A percentile compares a stretch with the other conserved stretches of the same genome.
Evolutionary conservation across 2,329 filamentous ascomycete species (phyloP).

Genomic region (Aspergillus versicolor): DNA sequence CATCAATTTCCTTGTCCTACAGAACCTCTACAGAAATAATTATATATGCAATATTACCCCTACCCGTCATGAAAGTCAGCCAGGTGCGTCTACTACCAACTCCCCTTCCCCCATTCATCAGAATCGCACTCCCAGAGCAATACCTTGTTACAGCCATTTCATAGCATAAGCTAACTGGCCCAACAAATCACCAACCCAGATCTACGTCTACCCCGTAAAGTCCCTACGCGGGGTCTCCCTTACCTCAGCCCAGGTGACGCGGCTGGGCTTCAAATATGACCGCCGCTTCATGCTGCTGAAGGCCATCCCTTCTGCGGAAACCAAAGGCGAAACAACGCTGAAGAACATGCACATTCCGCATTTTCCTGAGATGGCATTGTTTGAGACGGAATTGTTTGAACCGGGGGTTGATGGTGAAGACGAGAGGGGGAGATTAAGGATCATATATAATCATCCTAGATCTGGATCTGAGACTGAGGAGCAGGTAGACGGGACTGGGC

Average conservation of each 20-base stretch:
- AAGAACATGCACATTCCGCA: slow-evolving; percentile 61
- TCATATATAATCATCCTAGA: background rate
- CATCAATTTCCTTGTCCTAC: background rate
- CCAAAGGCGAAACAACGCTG: slow-evolving; percentile 23
- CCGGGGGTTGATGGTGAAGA: background rate
- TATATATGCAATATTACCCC: background rate
- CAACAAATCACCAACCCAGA: slow-evolving; percentile 38
- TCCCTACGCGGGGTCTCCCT: slow-evolving; percentile 64
- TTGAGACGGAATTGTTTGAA: slow-evolving; percentile 56
- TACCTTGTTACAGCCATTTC: background rate
- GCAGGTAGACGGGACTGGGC: slow-evolving; percentile 26
- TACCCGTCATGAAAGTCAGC: slow-evolving; percentile 39
- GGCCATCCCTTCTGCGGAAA: slow-evolving; percentile 35
- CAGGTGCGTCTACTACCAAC: slow-evolving; percentile 24
- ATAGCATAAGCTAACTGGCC: background rate
- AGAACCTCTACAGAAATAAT: background rate
- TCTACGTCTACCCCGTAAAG: slow-evolving; percentile 75
- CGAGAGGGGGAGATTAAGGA: background rate
- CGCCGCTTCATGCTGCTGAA: slow-evolving; percentile 69
- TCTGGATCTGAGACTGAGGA: slow-evolving; percentile 20
- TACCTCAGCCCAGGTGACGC: slow-evolving; percentile 53
- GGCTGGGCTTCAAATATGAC: slow-evolving; percentile 65
- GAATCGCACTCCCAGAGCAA: background rate
- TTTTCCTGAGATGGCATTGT: slow-evolving; percentile 63
- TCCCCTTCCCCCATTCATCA: too few relatives aligned